Conservation (phyloP, 148 eudicot genomes). For the Chenopodium album region DNA sequence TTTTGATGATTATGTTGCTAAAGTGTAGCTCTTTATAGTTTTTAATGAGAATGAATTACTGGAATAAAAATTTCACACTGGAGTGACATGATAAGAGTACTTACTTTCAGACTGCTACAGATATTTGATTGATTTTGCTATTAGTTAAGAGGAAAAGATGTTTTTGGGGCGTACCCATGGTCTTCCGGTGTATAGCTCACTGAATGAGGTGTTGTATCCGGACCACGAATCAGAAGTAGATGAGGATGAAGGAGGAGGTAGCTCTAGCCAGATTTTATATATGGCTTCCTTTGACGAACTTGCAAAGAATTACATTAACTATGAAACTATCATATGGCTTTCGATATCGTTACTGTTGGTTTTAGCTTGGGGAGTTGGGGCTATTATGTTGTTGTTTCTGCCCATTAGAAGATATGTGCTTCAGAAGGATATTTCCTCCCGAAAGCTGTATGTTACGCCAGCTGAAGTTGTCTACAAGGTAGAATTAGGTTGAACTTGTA, state of each 20-base stretch:
- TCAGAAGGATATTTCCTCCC: constrained; percentile 66
- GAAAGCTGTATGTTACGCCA: constrained; percentile 72
- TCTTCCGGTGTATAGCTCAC: constrained; percentile 44
- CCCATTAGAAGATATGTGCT: constrained; percentile 75
- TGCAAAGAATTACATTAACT: constrained; percentile 46
- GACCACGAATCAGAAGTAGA: constrained; percentile 44
- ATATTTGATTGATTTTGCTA: not conserved
- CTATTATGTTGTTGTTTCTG: constrained; percentile 71
- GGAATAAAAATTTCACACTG: not conserved
- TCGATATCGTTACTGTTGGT: constrained; percentile 72
- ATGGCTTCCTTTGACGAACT: constrained; percentile 85
- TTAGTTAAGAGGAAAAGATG: constrained; percentile 39
- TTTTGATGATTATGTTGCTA: too few relatives aligned
- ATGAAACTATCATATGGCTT: constrained; percentile 82
- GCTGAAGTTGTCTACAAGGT: constrained; percentile 78
- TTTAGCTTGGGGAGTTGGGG: constrained; percentile 91
- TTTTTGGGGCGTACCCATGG: constrained; percentile 58
- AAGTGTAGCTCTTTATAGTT: not conserved
- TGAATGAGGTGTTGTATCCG: constrained; percentile 51
- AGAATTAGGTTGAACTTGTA: constrained; percentile 9
- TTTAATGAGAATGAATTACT: not conserved
- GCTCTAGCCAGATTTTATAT: constrained; percentile 50
- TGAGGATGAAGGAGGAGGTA: constrained; percentile 52
- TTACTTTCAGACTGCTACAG: not conserved
- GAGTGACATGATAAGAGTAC: not conserved